Base-by-base conservation (phyloP, 2,329 filamentous ascomycete species). In the Ceratocystis papillata region DNA sequence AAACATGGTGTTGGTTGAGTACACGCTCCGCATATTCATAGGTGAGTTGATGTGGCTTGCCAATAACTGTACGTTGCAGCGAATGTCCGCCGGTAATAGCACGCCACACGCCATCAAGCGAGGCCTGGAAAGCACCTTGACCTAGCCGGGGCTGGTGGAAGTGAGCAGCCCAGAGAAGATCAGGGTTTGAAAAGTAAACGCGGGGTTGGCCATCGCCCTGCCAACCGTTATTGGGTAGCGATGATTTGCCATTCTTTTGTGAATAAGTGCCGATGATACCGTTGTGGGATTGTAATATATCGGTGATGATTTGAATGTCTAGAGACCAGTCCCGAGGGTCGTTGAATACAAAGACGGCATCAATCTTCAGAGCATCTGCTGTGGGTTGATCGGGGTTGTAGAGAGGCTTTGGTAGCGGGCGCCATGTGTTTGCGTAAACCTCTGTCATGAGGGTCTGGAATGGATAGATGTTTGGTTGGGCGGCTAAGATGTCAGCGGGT, bases 281-380 rank as follows among this genome's bases (percentile, higher is more conserved):
- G n/a, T 81, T 72, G 20, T 83, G 79, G 0, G 92, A 96, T 50
- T 96, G 80, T 5, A 97, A 78, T 10, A 96, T 77, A 75, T 99
- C 94, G 65, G 88, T 73, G 67, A 97, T 87, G 71, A 97, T 78
- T 73, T 96, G 89, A 1, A 85, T 85, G 74, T 97, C 93, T 8
- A 96, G 81, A 0, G 89, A 91, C 94, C 94, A 99, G 78, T 99
- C 94, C 66, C 94, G 84, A 2, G 94, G 92, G 75, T 97, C 94
- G 74, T 96, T 96, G 81, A 93, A 96, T 5, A 96, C 88, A 72
- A 97, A 88, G 33, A 97, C 84, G 33, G 92, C 91, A 72, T 96
- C 90, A 70, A 99, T 87, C 71, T 90, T 91, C 61, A 93, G 80
- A 8, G 79, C 75, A 8, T 77, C 72, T 0, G 65, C 74, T 73